A percentile compares a stretch with the other conserved stretches of the same genome.
These are phyloP conservation scores for Pontederia paniculata DNA, from an alignment of 176 grass and related monocot genomes.

Conservation along the genomic window DNA sequence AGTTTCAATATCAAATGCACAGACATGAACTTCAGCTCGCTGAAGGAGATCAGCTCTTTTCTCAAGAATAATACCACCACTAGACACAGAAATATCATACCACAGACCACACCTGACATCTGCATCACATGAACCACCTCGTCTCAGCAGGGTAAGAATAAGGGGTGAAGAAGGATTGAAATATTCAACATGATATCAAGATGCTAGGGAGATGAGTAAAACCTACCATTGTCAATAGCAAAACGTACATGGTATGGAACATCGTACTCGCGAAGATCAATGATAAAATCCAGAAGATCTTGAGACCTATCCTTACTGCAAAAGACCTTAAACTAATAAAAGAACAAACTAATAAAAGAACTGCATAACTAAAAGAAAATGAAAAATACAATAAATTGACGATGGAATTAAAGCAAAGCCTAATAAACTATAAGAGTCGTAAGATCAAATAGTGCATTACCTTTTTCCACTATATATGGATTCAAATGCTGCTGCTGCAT, in stretches of 20 bases:
- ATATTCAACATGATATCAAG: neutral
- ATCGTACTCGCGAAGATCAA: slow-evolving; percentile 93
- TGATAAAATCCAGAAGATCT: slow-evolving; percentile 85
- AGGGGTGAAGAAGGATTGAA: neutral
- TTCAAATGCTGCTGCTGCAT: slow-evolving; percentile 86
- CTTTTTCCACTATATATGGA: slow-evolving; percentile 69
- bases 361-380: slow-evolving; percentile 19
- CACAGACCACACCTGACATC: slow-evolving; percentile 90
- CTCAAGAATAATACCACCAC: slow-evolving; percentile 63
- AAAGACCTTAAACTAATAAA: slow-evolving; percentile 9
- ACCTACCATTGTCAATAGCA: slow-evolving; percentile 80
- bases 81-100: slow-evolving; percentile 71
- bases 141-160: neutral
- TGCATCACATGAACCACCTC: slow-evolving; percentile 14
- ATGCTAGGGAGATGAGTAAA: neutral
- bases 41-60: slow-evolving; percentile 89
- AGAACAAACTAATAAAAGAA: too few species aligned
- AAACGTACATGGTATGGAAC: slow-evolving; percentile 97
- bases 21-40: slow-evolving; percentile 94
- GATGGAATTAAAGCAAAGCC: neutral
- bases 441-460: slow-evolving; percentile 22
- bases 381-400: slow-evolving; percentile 4
- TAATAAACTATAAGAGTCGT: neutral
- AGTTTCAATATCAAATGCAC: slow-evolving; percentile 99
- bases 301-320: slow-evolving; percentile 79